Percentiles rank a stretch among this genome's conserved stretches.
phyloP scores from a whole-genome alignment of 2,329 filamentous ascomycete species.

The Penicillium palitans region DNA sequence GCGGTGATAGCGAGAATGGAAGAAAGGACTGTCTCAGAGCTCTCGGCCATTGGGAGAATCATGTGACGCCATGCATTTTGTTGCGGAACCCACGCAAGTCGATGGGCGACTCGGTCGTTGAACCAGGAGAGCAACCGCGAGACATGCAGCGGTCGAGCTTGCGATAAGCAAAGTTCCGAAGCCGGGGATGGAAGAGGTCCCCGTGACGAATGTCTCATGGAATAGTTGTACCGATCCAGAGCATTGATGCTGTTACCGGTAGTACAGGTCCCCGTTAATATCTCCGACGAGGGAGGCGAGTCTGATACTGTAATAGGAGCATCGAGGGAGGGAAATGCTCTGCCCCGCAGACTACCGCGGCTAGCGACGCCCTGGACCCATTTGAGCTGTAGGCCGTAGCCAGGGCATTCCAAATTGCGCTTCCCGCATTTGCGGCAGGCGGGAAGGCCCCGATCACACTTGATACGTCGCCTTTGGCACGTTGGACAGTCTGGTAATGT shows the following conservation, averaged over 20 bases:
- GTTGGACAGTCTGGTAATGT: constrained; percentile 21
- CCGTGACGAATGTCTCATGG: not conserved
- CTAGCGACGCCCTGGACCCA: constrained; percentile 31
- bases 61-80: constrained; percentile 24
- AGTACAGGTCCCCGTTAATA: not conserved
- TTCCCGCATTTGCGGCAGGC: constrained; percentile 28
- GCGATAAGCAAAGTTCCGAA: not conserved
- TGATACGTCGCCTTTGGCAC: constrained; percentile 27
- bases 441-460: constrained; percentile 28
- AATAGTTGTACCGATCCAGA: not conserved
- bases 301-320: not conserved
- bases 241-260: not conserved
- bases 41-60: constrained; percentile 20
- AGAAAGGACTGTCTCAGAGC: constrained; percentile 22
- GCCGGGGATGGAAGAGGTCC: not conserved
- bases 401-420: constrained; percentile 28
- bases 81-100: constrained; percentile 16
- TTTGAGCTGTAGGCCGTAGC: constrained; percentile 26
- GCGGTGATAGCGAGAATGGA: constrained; percentile 24
- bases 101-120: constrained; percentile 10
- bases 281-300: not conserved
- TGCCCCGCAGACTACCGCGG: constrained; percentile 27
- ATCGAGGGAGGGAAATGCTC: constrained; percentile 17
- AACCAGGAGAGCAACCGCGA: constrained; percentile 9
- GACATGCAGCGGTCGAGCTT: constrained; percentile 3